Conservation (phyloP, 306 rosid species). For the Cyclanthera cordifolia region DNA sequence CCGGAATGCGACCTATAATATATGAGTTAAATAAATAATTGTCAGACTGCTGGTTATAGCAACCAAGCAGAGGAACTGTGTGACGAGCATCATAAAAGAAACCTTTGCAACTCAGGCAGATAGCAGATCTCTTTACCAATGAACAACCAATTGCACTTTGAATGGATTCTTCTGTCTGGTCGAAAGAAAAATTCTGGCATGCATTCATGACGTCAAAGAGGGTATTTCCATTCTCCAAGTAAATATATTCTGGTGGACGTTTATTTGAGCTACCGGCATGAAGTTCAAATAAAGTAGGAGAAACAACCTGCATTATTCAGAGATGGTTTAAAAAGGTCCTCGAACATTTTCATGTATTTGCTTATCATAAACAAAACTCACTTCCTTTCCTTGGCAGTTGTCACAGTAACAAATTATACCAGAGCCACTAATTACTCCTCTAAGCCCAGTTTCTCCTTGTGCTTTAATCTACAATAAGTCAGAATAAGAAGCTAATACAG, state of each 20-base stretch:
- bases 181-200: slow-evolving; percentile 31
- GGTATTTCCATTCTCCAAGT: slow-evolving; percentile 50
- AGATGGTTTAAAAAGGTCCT: neutral
- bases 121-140: slow-evolving; percentile 34
- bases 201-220: slow-evolving; percentile 74
- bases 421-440: slow-evolving; percentile 48
- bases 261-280: slow-evolving; percentile 83
- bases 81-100: slow-evolving; percentile 16
- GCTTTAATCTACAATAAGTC: slow-evolving; percentile 34
- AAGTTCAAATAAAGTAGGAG: slow-evolving; percentile 68
- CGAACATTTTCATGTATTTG: neutral
- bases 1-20: slow-evolving; percentile 24
- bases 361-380: slow-evolving; percentile 22
- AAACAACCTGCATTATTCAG: slow-evolving; percentile 39
- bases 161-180: slow-evolving; percentile 40
- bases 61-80: neutral
- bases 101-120: slow-evolving; percentile 77
- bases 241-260: slow-evolving; percentile 72
- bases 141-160: slow-evolving; percentile 43
- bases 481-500: slow-evolving; percentile 7
- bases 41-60: neutral
- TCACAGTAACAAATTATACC: slow-evolving; percentile 55
- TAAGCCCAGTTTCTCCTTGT: slow-evolving; percentile 42
- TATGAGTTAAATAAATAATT: slow-evolving; percentile 2
- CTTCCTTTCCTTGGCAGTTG: slow-evolving; percentile 51